A percentile compares a stretch with the other conserved stretches of the same genome.
Evolutionary conservation across 2,329 filamentous ascomycete genomes (phyloP).

Genomic region (Calonectria henricotiae): DNA sequence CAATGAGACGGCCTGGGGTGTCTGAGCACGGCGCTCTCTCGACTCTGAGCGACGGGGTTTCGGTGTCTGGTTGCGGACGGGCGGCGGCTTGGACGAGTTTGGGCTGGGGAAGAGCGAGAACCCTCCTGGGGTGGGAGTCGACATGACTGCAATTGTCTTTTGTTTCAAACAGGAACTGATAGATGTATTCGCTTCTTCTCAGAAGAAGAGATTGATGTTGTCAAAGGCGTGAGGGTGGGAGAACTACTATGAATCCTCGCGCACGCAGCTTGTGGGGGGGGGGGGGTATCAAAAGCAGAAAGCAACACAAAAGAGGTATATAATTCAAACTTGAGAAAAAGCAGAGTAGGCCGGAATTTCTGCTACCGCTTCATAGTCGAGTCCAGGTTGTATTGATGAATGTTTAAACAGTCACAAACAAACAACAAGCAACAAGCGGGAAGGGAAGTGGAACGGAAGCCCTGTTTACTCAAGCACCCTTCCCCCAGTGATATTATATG

Average conservation of each 20-base stretch:
- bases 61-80: slow-evolving; percentile 61
- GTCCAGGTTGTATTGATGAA: neutral
- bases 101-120: slow-evolving; percentile 74
- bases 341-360: slow-evolving; percentile 37
- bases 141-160: slow-evolving; percentile 55
- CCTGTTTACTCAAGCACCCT: slow-evolving; percentile 11
- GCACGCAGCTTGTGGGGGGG: neutral
- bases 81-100: slow-evolving; percentile 56
- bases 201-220: slow-evolving; percentile 44
- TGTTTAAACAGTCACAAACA: neutral
- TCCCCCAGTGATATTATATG: slow-evolving; percentile 29
- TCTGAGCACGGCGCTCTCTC: slow-evolving; percentile 55
- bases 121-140: slow-evolving; percentile 63
- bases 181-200: slow-evolving; percentile 45
- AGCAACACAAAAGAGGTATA: slow-evolving; percentile 41
- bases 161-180: slow-evolving; percentile 46
- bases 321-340: slow-evolving; percentile 30
- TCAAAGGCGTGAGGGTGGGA: neutral
- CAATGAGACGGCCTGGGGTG: slow-evolving; percentile 45
- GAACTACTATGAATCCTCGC: slow-evolving; percentile 19
- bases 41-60: slow-evolving; percentile 59
- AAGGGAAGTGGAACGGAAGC: slow-evolving; percentile 15
- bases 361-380: slow-evolving; percentile 53
- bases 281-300: slow-evolving; percentile 39
- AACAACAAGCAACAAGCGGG: slow-evolving; percentile 7